These are phyloP conservation scores for Cornus kousa DNA, from an alignment of 148 eudicot genomes.

Conservation along the genomic window DNA sequence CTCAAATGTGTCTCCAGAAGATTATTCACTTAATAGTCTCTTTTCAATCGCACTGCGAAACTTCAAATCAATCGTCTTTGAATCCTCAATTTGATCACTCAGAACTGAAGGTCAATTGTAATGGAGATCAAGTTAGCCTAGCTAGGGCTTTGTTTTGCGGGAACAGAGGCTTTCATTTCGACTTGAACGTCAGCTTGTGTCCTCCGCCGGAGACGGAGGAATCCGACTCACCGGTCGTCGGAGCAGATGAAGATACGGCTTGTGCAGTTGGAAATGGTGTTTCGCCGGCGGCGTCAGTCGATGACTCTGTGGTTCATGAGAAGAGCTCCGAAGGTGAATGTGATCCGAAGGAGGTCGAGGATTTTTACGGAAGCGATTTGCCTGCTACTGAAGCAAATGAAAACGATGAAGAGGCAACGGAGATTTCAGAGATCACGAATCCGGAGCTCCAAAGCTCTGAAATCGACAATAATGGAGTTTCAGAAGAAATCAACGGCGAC, in stretches of 20 bases:
- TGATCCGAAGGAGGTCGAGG: background rate
- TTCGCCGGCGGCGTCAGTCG: background rate
- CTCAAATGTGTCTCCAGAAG: constrained; percentile 13
- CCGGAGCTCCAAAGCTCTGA: background rate
- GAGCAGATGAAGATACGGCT: background rate
- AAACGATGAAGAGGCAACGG: background rate
- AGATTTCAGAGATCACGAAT: background rate
- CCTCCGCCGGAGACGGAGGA: background rate
- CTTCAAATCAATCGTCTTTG: background rate
- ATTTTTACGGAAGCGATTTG: background rate
- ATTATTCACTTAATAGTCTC: constrained; percentile 6
- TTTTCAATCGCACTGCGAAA: background rate
- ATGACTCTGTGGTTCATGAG: background rate
- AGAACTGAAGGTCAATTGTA: background rate
- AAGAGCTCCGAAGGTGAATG: background rate
- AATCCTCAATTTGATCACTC: background rate
- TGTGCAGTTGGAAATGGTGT: background rate
- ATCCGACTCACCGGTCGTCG: background rate
- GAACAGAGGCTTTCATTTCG: background rate
- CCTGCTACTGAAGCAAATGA: background rate
- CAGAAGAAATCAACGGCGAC: background rate
- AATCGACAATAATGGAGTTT: background rate
- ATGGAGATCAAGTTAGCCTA: background rate
- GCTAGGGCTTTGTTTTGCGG: background rate
- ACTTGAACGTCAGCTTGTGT: background rate